Evolutionary conservation across 176 grass and related monocot genomes (phyloP).

Genomic region (Cenchrus americanus): DNA sequence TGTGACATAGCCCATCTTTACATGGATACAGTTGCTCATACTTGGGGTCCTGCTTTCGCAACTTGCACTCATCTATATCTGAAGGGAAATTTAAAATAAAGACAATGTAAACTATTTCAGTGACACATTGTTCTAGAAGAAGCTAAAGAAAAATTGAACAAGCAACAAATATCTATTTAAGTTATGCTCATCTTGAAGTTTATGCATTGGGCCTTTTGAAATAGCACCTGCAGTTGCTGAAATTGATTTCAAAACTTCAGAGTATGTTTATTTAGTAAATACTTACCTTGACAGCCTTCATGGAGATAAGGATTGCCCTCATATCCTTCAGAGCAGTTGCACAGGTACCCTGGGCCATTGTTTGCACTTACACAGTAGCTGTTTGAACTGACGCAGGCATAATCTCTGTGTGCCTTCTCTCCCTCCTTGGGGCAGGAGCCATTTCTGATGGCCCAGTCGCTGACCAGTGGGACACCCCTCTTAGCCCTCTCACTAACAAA

Average conservation of each 20-base stretch:
- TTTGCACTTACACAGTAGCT: conserved; percentile 6
- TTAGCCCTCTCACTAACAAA: background rate
- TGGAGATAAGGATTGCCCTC: conserved; percentile 46
- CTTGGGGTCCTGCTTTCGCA: conserved; percentile 10
- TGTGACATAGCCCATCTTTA: conserved; percentile 34
- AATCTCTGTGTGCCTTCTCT: background rate
- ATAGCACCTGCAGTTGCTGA: background rate
- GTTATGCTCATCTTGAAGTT: background rate
- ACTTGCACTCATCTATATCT: conserved; percentile 42
- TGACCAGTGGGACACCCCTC: background rate
- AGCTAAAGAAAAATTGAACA: background rate
- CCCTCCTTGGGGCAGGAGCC: conserved; percentile 28
- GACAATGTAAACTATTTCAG: background rate
- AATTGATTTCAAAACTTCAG: background rate
- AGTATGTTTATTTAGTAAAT: background rate
- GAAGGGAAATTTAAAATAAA: background rate
- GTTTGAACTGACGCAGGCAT: conserved; percentile 35
- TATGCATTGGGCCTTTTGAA: background rate
- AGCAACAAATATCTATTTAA: background rate
- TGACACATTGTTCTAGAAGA: background rate
- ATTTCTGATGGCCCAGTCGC: conserved; percentile 40
- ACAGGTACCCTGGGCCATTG: conserved; percentile 41
- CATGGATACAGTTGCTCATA: conserved; percentile 39
- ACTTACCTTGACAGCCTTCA: conserved; percentile 39
- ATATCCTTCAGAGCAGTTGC: conserved; percentile 44